Percentiles rank a stretch among this genome's conserved stretches.
Conservation (phyloP, 2,329 filamentous ascomycete species). For the Diaporthe velutina region DNA sequence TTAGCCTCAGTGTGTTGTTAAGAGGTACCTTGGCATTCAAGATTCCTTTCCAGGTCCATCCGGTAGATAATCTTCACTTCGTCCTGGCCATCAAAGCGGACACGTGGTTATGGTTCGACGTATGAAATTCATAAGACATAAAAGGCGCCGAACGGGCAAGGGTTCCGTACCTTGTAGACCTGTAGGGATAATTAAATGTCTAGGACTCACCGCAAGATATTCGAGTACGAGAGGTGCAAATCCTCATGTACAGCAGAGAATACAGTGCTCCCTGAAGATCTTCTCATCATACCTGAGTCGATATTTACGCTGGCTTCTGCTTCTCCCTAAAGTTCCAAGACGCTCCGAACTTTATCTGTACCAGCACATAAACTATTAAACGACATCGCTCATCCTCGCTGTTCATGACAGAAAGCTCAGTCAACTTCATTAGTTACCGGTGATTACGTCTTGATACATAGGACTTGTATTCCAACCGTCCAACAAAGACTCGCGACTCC, state of each 20-base stretch:
- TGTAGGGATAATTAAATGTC: not conserved
- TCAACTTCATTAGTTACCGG: too few species aligned
- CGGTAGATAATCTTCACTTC: not conserved
- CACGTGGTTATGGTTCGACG: not conserved
- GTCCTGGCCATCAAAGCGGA: not conserved
- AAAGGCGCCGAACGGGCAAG: not conserved
- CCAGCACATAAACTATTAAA: not conserved
- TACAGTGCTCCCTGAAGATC: not conserved
- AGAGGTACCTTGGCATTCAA: not conserved
- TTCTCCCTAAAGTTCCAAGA: not conserved
- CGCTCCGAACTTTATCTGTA: not conserved
- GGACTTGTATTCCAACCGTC: too few species aligned
- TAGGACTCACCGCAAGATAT: not conserved
- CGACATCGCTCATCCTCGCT: too few species aligned
- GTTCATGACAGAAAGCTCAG: too few species aligned
- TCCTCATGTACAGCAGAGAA: not conserved
- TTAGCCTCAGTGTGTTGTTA: not conserved
- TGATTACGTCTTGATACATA: too few species aligned
- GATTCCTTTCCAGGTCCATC: not conserved
- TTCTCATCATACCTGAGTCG: not conserved
- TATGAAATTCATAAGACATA: not conserved
- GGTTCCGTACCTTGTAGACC: not conserved
- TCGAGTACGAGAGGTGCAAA: not conserved
- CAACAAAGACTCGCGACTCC: too few species aligned
- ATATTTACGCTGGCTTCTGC: not conserved